phyloP scores from a whole-genome alignment of 371 early-diverging fungal species.

The Fennellomyces sp. region DNA sequence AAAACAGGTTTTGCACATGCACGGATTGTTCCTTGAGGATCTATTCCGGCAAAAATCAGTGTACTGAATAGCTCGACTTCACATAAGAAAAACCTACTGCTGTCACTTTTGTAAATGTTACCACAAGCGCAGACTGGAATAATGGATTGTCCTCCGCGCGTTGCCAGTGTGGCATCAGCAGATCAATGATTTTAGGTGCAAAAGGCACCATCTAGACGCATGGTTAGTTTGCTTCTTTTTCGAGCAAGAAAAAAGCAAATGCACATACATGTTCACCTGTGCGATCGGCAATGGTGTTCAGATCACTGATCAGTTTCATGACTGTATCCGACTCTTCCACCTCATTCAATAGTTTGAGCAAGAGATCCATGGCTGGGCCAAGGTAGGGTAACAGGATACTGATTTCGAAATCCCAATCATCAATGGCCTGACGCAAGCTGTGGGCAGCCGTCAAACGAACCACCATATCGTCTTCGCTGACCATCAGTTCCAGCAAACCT shows the following conservation, averaged over 20 bases:
- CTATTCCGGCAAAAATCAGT: conserved; percentile 27
- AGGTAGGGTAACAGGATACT: conserved; percentile 72
- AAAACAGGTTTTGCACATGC: conserved; percentile 71
- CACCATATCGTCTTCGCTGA: conserved; percentile 69
- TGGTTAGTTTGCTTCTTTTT: neutral
- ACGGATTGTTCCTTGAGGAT: conserved; percentile 72
- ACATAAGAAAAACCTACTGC: conserved; percentile 41
- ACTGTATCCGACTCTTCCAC: conserved; percentile 79
- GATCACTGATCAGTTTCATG: conserved; percentile 74
- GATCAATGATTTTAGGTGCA: conserved; percentile 68
- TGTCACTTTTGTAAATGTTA: conserved; percentile 75
- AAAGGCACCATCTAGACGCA: conserved; percentile 66
- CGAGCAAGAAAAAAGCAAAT: neutral
- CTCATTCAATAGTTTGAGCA: conserved; percentile 63
- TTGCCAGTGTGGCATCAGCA: conserved; percentile 85
- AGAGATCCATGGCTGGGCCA: conserved; percentile 57
- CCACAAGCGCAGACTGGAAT: conserved; percentile 81
- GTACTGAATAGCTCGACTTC: neutral
- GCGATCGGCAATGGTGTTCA: conserved; percentile 79
- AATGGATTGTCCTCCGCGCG: conserved; percentile 74
- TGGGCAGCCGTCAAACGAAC: conserved; percentile 86
- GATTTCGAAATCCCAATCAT: conserved; percentile 91
- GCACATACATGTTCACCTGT: conserved; percentile 64
- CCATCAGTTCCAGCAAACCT: conserved; percentile 70
- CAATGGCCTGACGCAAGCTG: conserved; percentile 68